A percentile compares a stretch with the other conserved stretches of the same genome.
Conservation (phyloP, 2,329 filamentous ascomycete species). For the Cryphonectria nitschkei region DNA sequence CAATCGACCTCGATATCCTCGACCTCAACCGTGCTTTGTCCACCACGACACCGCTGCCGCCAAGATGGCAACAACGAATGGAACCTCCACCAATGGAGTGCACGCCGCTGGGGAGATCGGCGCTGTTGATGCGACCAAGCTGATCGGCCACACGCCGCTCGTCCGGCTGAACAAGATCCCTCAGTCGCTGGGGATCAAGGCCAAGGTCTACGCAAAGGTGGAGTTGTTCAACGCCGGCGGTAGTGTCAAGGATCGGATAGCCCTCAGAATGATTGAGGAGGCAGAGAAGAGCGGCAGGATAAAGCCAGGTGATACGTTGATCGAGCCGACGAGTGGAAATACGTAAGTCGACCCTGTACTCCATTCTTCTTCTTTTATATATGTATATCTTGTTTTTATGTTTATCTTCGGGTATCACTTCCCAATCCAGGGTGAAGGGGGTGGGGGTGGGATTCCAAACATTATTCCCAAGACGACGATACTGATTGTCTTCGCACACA, state of each 20-base stretch:
- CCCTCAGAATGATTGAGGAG: constrained; percentile 95
- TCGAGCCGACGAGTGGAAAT: constrained; percentile 97
- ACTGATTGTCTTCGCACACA: neutral
- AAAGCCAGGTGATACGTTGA: constrained; percentile 94
- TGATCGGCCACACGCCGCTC: constrained; percentile 96
- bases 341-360: constrained; percentile 55
- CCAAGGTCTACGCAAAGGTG: constrained; percentile 86
- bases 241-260: constrained; percentile 93
- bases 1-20: neutral
- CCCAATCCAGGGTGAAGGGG: neutral
- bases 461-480: constrained; percentile 1
- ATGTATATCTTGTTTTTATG: too few relatives aligned
- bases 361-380: too few relatives aligned
- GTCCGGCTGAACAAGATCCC: constrained; percentile 93
- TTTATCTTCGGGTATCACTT: too few relatives aligned
- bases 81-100: constrained; percentile 19
- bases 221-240: constrained; percentile 95
- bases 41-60: neutral
- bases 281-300: constrained; percentile 90
- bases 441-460: constrained; percentile 34
- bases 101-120: constrained; percentile 25
- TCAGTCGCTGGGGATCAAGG: constrained; percentile 85
- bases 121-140: constrained; percentile 71
- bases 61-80: constrained; percentile 25
- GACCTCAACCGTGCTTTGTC: neutral